Evolutionary conservation across 1,284 basidiomycete genomes (phyloP).

Genomic region (Serendipita sp.): DNA sequence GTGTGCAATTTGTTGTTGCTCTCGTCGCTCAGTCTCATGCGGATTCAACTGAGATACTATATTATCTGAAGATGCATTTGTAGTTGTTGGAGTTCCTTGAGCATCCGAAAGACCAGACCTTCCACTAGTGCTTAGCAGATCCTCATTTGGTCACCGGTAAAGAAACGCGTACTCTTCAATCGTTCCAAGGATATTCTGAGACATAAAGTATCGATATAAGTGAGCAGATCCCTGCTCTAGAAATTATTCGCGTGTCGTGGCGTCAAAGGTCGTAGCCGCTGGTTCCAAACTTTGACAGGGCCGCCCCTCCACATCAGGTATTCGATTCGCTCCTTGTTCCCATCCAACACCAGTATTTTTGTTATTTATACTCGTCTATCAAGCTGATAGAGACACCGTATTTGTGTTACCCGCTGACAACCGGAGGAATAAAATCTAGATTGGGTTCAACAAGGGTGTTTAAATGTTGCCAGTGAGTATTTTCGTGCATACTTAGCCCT

Average conservation of each 20-base stretch:
- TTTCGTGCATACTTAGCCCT: no score
- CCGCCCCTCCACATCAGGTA: no score
- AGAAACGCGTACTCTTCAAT: constrained; percentile 12
- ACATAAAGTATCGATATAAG: not conserved
- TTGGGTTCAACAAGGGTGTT: no score
- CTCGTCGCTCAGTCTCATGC: constrained; percentile 12
- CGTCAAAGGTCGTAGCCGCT: not conserved
- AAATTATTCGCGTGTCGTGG: no score
- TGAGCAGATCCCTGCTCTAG: not conserved
- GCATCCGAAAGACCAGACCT: constrained; percentile 5
- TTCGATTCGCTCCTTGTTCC: no score
- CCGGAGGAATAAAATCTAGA: no score
- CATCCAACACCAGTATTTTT: no score
- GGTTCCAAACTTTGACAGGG: not conserved
- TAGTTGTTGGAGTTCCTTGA: not conserved
- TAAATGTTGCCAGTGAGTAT: no score
- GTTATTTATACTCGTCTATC: no score
- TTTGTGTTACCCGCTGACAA: no score
- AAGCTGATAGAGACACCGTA: no score
- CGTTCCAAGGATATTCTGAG: constrained; percentile 9
- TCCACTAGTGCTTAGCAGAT: not conserved
- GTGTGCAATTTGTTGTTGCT: constrained; percentile 15
- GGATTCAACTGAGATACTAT: not conserved
- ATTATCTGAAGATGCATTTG: constrained; percentile 3
- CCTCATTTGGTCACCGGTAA: not conserved